phyloP scores from a whole-genome alignment of 129 eudicot species.

The Pseudognaphalium luteoalbum region DNA sequence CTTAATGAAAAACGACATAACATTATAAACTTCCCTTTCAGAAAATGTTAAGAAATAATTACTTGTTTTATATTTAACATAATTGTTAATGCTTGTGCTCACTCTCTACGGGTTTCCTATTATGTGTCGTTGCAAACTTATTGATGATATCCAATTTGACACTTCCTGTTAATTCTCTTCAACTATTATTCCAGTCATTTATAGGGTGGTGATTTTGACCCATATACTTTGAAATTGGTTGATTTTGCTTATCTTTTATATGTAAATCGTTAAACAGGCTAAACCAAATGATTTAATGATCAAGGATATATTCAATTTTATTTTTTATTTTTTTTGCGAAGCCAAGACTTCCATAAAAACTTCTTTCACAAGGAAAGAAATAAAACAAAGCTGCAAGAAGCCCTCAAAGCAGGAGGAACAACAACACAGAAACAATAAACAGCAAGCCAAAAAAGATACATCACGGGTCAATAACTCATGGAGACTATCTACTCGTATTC shows the following conservation, averaged over 20 bases:
- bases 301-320: too few relatives aligned
- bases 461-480: too few relatives aligned
- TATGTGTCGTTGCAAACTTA: not conserved
- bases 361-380: too few relatives aligned
- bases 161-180: constrained; percentile 1
- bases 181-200: not conserved
- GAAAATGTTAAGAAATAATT: not conserved
- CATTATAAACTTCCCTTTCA: not conserved
- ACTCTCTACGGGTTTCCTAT: not conserved
- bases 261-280: not conserved
- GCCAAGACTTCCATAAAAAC: too few relatives aligned
- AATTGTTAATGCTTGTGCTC: not conserved
- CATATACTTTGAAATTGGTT: not conserved
- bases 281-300: not conserved
- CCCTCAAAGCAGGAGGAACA: too few relatives aligned
- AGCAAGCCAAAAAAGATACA: too few relatives aligned
- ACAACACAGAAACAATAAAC: too few relatives aligned
- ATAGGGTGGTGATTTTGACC: not conserved
- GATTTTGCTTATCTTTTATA: not conserved
- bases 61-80: not conserved
- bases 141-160: not conserved
- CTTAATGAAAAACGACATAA: not conserved
- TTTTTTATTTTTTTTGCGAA: too few relatives aligned
- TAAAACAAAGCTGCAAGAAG: too few relatives aligned
- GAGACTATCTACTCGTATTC: too few relatives aligned